These are phyloP conservation scores for Colletotrichum kahawae DNA, from an alignment of 2,329 filamentous ascomycete species.

Conservation along the genomic window DNA sequence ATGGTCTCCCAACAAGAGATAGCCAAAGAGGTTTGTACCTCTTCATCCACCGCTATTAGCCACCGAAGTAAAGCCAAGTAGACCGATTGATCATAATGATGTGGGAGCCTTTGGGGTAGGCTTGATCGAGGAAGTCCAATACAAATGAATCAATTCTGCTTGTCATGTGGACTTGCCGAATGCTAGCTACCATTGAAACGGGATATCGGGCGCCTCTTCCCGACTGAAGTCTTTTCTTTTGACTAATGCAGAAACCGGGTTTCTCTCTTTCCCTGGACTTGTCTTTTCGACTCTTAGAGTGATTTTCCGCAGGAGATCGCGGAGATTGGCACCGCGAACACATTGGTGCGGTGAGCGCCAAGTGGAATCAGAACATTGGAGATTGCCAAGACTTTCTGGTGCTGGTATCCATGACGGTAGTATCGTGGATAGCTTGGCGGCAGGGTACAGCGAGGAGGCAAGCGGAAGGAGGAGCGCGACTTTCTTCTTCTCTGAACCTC, in stretches of 20 bases:
- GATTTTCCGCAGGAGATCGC: background rate
- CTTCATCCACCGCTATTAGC: background rate
- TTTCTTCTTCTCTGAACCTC: background rate
- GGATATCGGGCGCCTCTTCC: background rate
- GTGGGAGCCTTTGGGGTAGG: background rate
- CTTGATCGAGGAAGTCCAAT: background rate
- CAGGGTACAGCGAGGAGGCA: background rate
- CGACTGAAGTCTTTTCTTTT: background rate
- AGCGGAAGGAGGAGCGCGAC: background rate
- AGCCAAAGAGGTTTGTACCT: background rate
- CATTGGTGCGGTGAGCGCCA: background rate
- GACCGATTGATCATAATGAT: too few relatives aligned
- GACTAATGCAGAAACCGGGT: too few relatives aligned
- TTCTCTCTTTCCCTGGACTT: too few relatives aligned
- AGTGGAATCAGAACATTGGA: background rate
- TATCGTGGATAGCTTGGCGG: conserved; percentile 1
- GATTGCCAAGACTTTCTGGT: background rate
- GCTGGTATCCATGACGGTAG: background rate
- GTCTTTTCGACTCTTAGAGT: background rate
- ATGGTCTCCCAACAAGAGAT: background rate
- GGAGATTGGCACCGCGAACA: background rate
- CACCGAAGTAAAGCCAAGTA: background rate
- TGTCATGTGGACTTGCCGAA: background rate
- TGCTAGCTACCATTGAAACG: background rate
- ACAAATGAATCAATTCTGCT: background rate